Conservation (phyloP, 371 early-diverging fungal genomes). For the Apophysomyces trapeziformis region DNA sequence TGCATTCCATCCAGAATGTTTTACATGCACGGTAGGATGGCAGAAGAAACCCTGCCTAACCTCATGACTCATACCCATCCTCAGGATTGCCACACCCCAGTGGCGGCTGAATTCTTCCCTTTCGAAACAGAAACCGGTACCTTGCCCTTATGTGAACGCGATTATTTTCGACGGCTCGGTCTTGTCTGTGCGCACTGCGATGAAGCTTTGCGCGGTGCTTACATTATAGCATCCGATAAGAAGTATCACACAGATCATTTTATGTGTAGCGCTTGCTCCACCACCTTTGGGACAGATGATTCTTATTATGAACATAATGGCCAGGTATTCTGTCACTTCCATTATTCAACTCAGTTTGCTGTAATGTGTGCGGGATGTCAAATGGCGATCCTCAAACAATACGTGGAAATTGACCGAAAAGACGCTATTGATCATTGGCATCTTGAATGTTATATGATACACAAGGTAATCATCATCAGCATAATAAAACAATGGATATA, state of each 20-base stretch:
- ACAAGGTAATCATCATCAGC: conserved; percentile 56
- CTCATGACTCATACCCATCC: conserved; percentile 7
- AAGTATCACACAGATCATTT: conserved; percentile 97
- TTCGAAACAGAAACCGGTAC: conserved; percentile 62
- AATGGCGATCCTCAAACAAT: conserved; percentile 91
- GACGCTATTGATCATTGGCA: conserved; percentile 90
- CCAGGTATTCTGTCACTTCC: conserved; percentile 92
- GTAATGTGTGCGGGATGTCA: conserved; percentile 92
- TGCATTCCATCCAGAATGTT: conserved; percentile 89
- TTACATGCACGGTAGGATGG: conserved; percentile 81
- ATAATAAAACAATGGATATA: conserved; percentile 4
- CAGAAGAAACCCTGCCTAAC: neutral
- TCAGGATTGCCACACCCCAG: conserved; percentile 82
- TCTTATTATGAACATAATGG: conserved; percentile 95
- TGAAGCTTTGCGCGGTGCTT: conserved; percentile 86
- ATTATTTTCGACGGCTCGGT: conserved; percentile 85
- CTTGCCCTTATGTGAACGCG: conserved; percentile 82
- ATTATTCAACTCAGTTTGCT: conserved; percentile 90
- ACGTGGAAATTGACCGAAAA: conserved; percentile 86
- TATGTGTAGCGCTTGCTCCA: conserved; percentile 90
- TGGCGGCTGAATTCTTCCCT: conserved; percentile 87
- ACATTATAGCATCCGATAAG: conserved; percentile 89
- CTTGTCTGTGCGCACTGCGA: conserved; percentile 92
- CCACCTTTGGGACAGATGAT: conserved; percentile 93
- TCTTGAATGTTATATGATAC: conserved; percentile 98